Conservation (phyloP, 805 yeast genomes). For the Pichia rugopelliculosa region DNA sequence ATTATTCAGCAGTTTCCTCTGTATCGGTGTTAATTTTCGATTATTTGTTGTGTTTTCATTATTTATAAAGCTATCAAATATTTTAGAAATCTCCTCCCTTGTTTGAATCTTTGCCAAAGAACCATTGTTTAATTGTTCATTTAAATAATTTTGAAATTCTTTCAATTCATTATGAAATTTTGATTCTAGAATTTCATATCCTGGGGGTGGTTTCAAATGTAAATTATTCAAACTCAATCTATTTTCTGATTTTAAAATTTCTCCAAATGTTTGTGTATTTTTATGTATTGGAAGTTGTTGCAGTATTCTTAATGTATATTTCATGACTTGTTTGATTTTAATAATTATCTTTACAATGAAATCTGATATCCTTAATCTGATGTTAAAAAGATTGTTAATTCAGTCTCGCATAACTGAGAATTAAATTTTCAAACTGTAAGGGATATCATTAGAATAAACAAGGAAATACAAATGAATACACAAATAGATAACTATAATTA, state of each 20-base stretch:
- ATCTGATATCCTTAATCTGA: too few relatives aligned
- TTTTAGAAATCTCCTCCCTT: constrained; percentile 4
- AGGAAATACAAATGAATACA: not conserved
- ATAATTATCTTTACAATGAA: too few relatives aligned
- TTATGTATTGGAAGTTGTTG: not conserved
- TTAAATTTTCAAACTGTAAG: not conserved
- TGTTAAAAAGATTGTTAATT: too few relatives aligned
- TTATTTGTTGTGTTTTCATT: not conserved
- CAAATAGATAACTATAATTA: not conserved
- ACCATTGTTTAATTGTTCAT: not conserved
- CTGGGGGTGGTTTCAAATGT: constrained; percentile 16
- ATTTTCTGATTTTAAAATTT: not conserved
- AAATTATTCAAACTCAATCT: not conserved
- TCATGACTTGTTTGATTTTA: not conserved
- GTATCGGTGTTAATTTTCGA: not conserved
- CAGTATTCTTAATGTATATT: not conserved
- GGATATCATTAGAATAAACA: not conserved
- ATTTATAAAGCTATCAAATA: constrained; percentile 7
- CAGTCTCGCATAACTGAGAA: not conserved
- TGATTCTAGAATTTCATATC: constrained; percentile 17
- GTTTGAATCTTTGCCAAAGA: not conserved
- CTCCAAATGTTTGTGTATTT: constrained; percentile 12
- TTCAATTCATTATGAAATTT: constrained; percentile 17
- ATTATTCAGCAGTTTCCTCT: not conserved
- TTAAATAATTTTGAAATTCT: constrained; percentile 10